Evolutionary conservation across 2,329 filamentous ascomycete species (phyloP), one percentile per base, ranked within the genome.

Genomic region (Epichloe uncinata): DNA sequence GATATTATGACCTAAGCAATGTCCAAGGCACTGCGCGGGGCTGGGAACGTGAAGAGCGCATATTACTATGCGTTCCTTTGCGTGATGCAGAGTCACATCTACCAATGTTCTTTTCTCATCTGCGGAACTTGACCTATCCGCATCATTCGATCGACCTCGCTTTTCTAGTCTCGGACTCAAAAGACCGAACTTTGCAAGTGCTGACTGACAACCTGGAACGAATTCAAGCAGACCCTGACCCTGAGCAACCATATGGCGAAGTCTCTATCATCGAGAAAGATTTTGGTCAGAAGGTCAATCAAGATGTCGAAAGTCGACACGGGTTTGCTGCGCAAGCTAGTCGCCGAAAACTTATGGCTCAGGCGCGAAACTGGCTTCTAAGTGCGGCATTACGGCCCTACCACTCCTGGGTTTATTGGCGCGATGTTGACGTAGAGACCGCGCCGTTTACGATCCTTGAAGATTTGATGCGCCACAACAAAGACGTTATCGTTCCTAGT

Each of bases 391-490:
- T 98, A 49, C 82, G 93, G 42, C 93, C 93, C 2, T 94, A 93
- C 48, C 93, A 98, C 65, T 96, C 90, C 56, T 98, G 93, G 93
- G 93, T 98, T 9, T 98, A 98, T 65, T 98, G 93, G 93, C 82
- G 93, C 67, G 93, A 98, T 70, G 93, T 95, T 22, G 93, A 98
- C 69, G 93, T 98, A 8, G 89, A 97, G 69, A 98, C 93, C 2
- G 93, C 93, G 2, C 93, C 93, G 0, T 93, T 91, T 62, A 97
- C 93, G 0, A 97, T 98, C 58, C 71, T 98, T 55, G 93, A 98
- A 64, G 93, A 98, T 69, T 71, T 98, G 49, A 98, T 98, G 93
- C 82, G 91, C 55, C 93, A 98, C 63, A 95, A 98, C 70, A 97
- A 96, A 69, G 93, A 98, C 64, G 84, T 98, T 33, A 98, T 96